These are phyloP conservation scores for Macrophomina pseudophaseolina DNA, from an alignment of 2,329 filamentous ascomycete species.

Conservation along the genomic window DNA sequence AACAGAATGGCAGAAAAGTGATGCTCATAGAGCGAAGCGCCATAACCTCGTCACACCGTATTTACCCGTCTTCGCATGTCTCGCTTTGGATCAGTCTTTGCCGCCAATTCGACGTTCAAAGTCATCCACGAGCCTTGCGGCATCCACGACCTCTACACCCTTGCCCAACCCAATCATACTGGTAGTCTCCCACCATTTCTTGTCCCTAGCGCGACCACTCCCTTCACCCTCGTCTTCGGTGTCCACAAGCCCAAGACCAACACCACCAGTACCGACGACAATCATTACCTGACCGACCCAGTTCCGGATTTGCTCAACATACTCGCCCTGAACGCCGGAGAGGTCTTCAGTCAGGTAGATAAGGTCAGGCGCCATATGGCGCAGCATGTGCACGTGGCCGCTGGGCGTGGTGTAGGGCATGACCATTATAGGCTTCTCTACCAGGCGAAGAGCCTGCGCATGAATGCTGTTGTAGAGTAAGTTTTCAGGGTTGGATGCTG, in stretches of 20 bases:
- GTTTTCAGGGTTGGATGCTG: constrained; percentile 39
- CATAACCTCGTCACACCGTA: constrained; percentile 13
- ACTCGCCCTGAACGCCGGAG: constrained; percentile 73
- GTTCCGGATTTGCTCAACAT: constrained; percentile 66
- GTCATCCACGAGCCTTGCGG: constrained; percentile 80
- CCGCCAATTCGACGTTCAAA: constrained; percentile 81
- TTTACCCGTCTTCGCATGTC: not conserved
- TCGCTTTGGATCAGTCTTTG: constrained; percentile 40
- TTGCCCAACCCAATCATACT: constrained; percentile 81
- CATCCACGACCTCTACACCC: constrained; percentile 87
- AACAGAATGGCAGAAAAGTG: not conserved
- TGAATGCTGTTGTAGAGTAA: constrained; percentile 79
- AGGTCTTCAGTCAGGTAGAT: constrained; percentile 89
- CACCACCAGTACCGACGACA: constrained; percentile 57
- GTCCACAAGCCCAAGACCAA: constrained; percentile 56
- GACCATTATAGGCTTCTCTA: constrained; percentile 85
- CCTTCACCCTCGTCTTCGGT: constrained; percentile 74
- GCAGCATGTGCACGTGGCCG: constrained; percentile 84
- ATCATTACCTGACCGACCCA: constrained; percentile 68
- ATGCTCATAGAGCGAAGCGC: constrained; percentile 4
- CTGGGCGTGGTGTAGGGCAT: constrained; percentile 85
- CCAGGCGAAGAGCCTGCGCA: constrained; percentile 76
- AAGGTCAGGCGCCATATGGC: constrained; percentile 81
- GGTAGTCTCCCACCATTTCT: constrained; percentile 66
- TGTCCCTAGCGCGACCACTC: constrained; percentile 60